Evolutionary conservation across 352 stramenopile genomes (phyloP).

Genomic region (Achlya hypogyna): DNA sequence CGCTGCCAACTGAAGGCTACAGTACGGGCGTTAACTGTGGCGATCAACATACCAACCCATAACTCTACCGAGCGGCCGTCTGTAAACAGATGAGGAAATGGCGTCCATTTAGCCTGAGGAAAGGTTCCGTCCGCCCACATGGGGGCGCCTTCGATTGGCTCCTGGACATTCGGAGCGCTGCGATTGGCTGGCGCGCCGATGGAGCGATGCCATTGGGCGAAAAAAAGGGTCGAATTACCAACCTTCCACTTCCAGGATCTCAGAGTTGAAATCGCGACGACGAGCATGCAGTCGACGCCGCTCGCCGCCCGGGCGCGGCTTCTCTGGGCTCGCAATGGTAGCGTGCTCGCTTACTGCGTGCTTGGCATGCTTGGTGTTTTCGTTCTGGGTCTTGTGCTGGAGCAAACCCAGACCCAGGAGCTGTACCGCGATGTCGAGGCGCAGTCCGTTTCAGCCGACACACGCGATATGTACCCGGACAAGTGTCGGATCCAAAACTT

Average conservation of each 20-base stretch:
- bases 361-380: not conserved
- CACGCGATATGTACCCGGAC: slow-evolving; percentile 43
- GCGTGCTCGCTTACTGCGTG: not conserved
- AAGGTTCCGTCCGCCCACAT: too few relatives aligned
- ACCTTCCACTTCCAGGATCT: not conserved
- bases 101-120: too few relatives aligned
- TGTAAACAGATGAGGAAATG: not conserved
- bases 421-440: not conserved
- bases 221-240: slow-evolving; percentile 3
- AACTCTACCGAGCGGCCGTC: not conserved
- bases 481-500: slow-evolving; percentile 84
- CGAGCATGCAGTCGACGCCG: not conserved
- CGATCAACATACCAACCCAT: too few relatives aligned
- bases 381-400: not conserved
- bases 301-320: not conserved
- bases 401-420: not conserved
- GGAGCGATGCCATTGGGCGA: too few relatives aligned
- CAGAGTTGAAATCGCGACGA: not conserved
- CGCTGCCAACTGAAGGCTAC: not conserved
- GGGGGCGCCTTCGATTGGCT: too few relatives aligned
- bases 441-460: slow-evolving; percentile 2
- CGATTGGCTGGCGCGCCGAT: too few relatives aligned
- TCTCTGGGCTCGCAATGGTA: not conserved
- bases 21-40: too few relatives aligned
- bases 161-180: too few relatives aligned